A percentile compares a stretch with the other conserved stretches of the same genome.
These are phyloP conservation scores for Pleurotus salmoneostramineus DNA, from an alignment of 768 basidiomycete genomes.

Conservation along the genomic window DNA sequence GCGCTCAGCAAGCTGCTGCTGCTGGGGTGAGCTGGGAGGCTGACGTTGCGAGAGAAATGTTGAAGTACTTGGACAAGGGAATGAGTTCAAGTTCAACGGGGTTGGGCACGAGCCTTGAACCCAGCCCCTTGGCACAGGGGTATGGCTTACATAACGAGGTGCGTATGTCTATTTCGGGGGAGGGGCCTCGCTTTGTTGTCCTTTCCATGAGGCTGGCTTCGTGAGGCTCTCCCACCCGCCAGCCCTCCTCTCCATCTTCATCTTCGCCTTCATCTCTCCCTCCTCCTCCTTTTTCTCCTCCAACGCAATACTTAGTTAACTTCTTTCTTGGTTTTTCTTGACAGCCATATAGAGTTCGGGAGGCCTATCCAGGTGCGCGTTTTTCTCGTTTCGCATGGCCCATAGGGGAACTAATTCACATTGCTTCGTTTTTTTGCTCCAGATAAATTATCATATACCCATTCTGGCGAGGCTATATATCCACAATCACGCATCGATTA, in stretches of 20 bases:
- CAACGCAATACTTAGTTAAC: neutral
- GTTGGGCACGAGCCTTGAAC: neutral
- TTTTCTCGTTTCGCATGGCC: conserved; percentile 17
- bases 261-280: neutral
- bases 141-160: neutral
- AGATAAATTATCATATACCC: conserved; percentile 28
- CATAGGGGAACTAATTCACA: conserved; percentile 3
- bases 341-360: conserved; percentile 3
- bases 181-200: neutral
- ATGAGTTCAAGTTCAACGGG: neutral
- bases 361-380: conserved; percentile 1
- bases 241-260: neutral
- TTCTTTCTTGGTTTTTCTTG: neutral
- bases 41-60: conserved; percentile 51
- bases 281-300: neutral
- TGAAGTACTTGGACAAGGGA: conserved; percentile 22
- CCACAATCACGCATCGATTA: conserved; percentile 8
- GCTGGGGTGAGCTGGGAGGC: conserved; percentile 49
- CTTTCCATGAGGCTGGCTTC: neutral
- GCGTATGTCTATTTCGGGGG: neutral
- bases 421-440: conserved; percentile 15
- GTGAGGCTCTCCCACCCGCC: neutral
- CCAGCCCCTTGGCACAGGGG: neutral
- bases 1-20: conserved; percentile 39
- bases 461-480: conserved; percentile 14